Evolutionary conservation across 192 early-diverging fungal genomes (phyloP), one percentile per base, ranked within the genome.

Genomic region (Linnemannia elongata): DNA sequence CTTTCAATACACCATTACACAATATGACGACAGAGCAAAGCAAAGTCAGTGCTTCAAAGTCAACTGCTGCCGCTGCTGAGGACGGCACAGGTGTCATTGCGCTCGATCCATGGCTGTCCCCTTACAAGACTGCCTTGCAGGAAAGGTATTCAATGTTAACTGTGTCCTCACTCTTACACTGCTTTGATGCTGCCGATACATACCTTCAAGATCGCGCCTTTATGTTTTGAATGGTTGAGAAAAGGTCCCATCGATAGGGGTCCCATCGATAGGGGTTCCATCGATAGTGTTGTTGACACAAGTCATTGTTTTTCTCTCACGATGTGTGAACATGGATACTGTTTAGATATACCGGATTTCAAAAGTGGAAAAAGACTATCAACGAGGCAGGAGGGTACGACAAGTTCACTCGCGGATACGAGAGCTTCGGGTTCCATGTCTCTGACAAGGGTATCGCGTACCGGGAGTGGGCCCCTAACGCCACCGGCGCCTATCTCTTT

Each of bases 401-500:
- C 78, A 90, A 90, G 63, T 99, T 97, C 87, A 93, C 96, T 27
- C 93, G 94, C 27, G 95, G 94, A 35, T 97, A 96, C 80, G 94
- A 97, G 77, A 75, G 82, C 36, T 95, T 95, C 83, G 98, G 98
- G 1, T 95, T 99, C 81, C 93, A 95, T 77, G 90, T 95, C 30
- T 88, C 88, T n/a, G 47, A 81, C 22, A 92, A 94, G 68, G 92
- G 90, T 33, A 94, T 98, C 70, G 79, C 91, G 7, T 99, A 98
- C 89, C 91, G 96, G n/a, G 98, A 99, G 89, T 99, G 97, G 97
- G 97, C 97, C 47, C 98, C 98, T 10, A 94, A 94, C 63, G 97
- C 95, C 12, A 83, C 76, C 22, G 85, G 88, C 38, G 97, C 97
- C 30, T 94, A 89, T 75, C 91, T 99, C 44, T 92, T 98, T 79